Base-by-base conservation (phyloP, 805 yeast species). In the Lipomyces spencermartinsiae region DNA sequence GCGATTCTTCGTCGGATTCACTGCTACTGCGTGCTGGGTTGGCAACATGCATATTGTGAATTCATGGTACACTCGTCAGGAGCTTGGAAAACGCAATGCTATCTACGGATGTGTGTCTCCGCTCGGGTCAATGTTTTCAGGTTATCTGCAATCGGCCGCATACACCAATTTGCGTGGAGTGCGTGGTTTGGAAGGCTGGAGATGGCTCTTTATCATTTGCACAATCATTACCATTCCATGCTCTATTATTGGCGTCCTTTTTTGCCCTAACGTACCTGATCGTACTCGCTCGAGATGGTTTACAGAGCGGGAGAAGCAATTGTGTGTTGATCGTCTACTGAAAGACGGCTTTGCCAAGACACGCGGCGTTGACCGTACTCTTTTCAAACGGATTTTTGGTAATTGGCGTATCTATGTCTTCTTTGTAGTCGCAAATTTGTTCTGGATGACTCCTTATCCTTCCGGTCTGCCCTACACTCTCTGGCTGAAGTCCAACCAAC, bases 181-280 rank as follows among this genome's bases (percentile, higher is more conserved):
- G 12, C 74, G 76, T 58, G 91, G 91, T 0, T 77, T 85, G 16
- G 82, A 82, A 9, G 87, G 90, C 12, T 89, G 92, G 92, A 82
- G 87, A 80, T 89, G 92, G 92, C 85, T 87, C 74, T 89, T 87
- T 74, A 85, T 89, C 59, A 82, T 89, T 70, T 91, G 88, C 75
- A 88, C 88, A n/a, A 74, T 85, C 59, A 83, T 89, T 58, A 85
- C 89, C 6, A 73, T 88, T 34, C 85, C 82, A 1, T 84, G 89
- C 56, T 89, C 89, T 7, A 4, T 89, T 7, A 69, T 85, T 63
- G 90, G 90, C 0, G 80, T 83, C 65, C 84, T 83, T 73, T 72
- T 81, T 74, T 78, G 87, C 65, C 92, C 92, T 8, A 92, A 91
- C 63, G 88, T 90, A 19, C 92, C 92, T 14, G 78, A 82, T 59